Evolutionary conservation across 192 early-diverging fungal genomes (phyloP).

Genomic region (Dimargaris cristalligena): DNA sequence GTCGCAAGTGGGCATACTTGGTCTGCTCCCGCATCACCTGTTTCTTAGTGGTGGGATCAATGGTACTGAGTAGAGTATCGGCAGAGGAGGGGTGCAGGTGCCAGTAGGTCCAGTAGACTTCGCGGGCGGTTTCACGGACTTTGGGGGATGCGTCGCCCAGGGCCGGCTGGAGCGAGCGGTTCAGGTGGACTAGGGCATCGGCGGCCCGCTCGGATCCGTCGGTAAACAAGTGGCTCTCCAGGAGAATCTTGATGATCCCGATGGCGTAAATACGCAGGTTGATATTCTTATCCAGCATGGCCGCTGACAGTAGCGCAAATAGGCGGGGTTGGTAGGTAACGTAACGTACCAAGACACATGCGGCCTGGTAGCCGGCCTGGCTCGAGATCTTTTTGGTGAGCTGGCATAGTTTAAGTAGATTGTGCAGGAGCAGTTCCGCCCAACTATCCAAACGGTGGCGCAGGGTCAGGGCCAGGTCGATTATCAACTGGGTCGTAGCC

Average conservation of each 20-base stretch:
- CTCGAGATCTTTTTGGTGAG: constrained; percentile 4
- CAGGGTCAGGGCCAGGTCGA: background rate
- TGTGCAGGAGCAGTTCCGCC: constrained; percentile 1
- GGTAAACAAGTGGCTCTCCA: constrained; percentile 1
- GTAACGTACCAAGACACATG: background rate
- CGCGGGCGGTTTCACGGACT: constrained; percentile 4
- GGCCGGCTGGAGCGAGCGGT: background rate
- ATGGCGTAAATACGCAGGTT: background rate
- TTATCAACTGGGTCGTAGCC: constrained; percentile 5
- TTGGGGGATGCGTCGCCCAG: constrained; percentile 7
- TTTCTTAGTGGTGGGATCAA: constrained; percentile 1
- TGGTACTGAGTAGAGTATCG: background rate
- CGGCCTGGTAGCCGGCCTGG: constrained; percentile 2
- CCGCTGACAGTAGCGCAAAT: background rate
- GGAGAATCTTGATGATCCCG: background rate
- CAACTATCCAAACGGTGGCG: background rate
- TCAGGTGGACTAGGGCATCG: background rate
- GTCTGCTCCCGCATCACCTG: constrained; percentile 9
- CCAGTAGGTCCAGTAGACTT: constrained; percentile 11
- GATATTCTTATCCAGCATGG: background rate
- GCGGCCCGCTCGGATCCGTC: background rate
- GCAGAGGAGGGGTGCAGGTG: background rate
- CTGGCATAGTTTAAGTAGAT: constrained; percentile 1
- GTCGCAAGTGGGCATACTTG: constrained; percentile 7
- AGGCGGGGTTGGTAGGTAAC: background rate